Base-by-base conservation (phyloP, 768 basidiomycete species). In the Steccherinum ochraceum region DNA sequence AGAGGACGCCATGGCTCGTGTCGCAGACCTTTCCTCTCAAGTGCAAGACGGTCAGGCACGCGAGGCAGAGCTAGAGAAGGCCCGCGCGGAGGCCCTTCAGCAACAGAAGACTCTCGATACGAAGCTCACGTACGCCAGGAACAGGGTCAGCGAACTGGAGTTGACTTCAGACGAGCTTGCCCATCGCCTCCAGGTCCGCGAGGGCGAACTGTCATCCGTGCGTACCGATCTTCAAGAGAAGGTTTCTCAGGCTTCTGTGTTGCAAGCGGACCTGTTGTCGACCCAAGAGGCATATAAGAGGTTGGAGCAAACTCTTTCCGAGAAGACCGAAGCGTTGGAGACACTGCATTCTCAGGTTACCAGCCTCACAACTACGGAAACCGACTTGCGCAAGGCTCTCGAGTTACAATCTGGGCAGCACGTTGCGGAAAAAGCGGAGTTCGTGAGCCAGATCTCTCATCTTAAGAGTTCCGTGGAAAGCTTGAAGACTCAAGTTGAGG, bases 1-100 rank as follows among this genome's bases (percentile, higher is more conserved):
- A 11, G 25, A 12, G 12, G 24, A 19, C 12, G 26, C 47, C 5
- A 16, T 30, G 21, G 40, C 3, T 42, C 41, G 40, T 5, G 19
- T 43, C 13, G 2, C 21, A 7, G 18, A 19, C 13, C 52, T 53
- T 13, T 19, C 40, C 21, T 12, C 40, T 10, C 21, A 16, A 19
- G 12, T 23, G 3, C 40, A 13, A 10, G 40, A 47, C 21, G 43
- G 48, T 20, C 40, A 41, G 5, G 25, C 45, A 24, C 45, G 23
- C 12, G 46, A 56, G 45, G 47, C 46, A 26, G 50, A 48, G 35
- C 48, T 60, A 42, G 52, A 54, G 26, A 44, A 3, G 25, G 24
- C 46, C 40, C 42, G 50, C 16, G 42, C 45, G 12, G 23, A 20
- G 24, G 51, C 52, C 3, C 50, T 45, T 18, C 45, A 47, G 5